Evolutionary conservation across 306 rosid species (phyloP), one percentile per base, ranked within the genome.

Genomic region (Prunus mongolica): DNA sequence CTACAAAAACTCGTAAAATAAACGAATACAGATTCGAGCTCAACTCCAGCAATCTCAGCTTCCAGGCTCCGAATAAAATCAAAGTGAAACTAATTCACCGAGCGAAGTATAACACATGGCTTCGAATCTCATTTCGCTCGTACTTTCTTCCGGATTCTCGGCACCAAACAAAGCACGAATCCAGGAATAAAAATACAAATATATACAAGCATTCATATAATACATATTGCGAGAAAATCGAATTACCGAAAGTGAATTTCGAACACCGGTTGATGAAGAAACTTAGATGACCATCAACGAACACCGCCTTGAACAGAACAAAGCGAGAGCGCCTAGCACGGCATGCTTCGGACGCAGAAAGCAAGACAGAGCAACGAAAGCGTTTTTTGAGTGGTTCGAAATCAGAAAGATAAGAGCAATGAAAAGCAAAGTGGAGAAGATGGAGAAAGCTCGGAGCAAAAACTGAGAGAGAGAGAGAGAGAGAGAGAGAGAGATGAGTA

Each of bases 231-330:
- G 18, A 64, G n/a, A 50, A 69, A 50, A 22, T 41, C 13, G 67
- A 25, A 56, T 71, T 63, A 83, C 79, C 76, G 41, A 47, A 38
- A 10, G 63, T 2, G 71, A 60, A 68, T 44, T 41, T 28, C 38
- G 83, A 69, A 32, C 60, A 9, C 34, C 46, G 67, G 44, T 32
- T n/a, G 44, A 28, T 32, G 67, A 65, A 7, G 3, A 13, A 78
- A 50, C 6, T 80, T 81, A 76, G 85, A 83, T 75, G 82, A 76
- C 70, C 85, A 74, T 83, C 82, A 83, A 86, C 78, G 70, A 78
- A 84, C 83, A 65, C 71, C 28, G 30, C 54, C 32, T 12, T 16
- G 19, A 73, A 11, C 76, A 3, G 44, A 67, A 44, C 20, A 38
- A 65, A 10, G 20, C 67, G 45, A 27, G 44, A 30, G 20, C 12